Percentiles rank a stretch among this genome's conserved stretches.
These are phyloP conservation scores for Lentinus tigrinus DNA, from an alignment of 768 basidiomycete species.

Conservation along the genomic window DNA sequence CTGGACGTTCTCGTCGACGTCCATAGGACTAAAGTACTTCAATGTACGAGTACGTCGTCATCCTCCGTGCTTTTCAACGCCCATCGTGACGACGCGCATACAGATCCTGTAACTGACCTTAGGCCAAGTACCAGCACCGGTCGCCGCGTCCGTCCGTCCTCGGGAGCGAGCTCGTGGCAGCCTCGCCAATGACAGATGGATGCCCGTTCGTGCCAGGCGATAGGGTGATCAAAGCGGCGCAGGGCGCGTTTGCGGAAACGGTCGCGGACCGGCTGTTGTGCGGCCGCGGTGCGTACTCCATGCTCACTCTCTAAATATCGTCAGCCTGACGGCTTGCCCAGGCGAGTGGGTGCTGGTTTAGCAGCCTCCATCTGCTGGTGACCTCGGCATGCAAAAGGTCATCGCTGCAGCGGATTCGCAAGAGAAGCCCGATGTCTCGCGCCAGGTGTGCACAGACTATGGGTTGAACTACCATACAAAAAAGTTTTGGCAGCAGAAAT, in stretches of 20 bases:
- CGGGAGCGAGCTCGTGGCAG: conserved; percentile 73
- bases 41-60: conserved; percentile 26
- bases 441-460: conserved; percentile 76
- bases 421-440: conserved; percentile 77
- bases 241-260: conserved; percentile 81
- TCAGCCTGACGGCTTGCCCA: conserved; percentile 21
- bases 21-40: conserved; percentile 52
- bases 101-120: conserved; percentile 83
- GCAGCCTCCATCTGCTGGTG: conserved; percentile 96
- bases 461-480: conserved; percentile 74
- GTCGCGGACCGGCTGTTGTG: conserved; percentile 51
- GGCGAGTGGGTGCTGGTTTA: conserved; percentile 91
- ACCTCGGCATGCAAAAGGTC: conserved; percentile 92
- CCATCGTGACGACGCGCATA: neutral
- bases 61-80: neutral
- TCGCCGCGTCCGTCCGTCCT: conserved; percentile 84
- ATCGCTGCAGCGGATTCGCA: conserved; percentile 88
- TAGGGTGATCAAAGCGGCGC: conserved; percentile 79
- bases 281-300: conserved; percentile 62
- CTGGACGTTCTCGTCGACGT: conserved; percentile 56
- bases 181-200: conserved; percentile 75
- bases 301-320: neutral
- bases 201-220: conserved; percentile 83
- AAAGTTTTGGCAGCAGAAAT: conserved; percentile 90
- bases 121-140: conserved; percentile 87